Evolutionary conservation across 2,329 filamentous ascomycete genomes (phyloP).

Genomic region (Diaporthe sp.): DNA sequence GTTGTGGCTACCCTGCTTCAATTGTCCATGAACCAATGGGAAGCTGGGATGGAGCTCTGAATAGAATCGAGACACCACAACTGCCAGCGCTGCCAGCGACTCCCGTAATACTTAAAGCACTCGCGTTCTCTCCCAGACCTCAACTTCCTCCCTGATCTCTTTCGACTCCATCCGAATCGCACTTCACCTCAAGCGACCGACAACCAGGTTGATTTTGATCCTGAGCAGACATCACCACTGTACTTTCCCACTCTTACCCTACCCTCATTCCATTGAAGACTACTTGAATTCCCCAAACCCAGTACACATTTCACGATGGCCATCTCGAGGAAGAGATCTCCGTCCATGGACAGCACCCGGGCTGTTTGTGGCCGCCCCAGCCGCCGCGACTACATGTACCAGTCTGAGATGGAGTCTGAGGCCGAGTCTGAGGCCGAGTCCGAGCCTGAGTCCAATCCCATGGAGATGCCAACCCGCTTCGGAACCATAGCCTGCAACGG

Average conservation of each 20-base stretch:
- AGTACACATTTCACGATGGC: not conserved
- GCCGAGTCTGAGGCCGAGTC: not conserved
- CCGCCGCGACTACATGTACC: not conserved
- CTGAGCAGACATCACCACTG: not conserved
- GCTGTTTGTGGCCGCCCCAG: not conserved
- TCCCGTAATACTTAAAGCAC: not conserved
- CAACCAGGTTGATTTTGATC: not conserved
- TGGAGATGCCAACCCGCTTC: not conserved
- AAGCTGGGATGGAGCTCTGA: not conserved
- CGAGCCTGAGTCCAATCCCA: not conserved
- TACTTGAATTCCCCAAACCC: not conserved
- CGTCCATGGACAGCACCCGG: not conserved
- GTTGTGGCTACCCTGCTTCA: not conserved
- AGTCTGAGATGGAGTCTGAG: not conserved
- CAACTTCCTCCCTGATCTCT: not conserved
- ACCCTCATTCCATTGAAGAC: not conserved
- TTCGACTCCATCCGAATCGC: not conserved
- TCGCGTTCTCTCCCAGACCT: not conserved
- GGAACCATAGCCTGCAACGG: not conserved
- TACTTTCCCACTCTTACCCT: not conserved
- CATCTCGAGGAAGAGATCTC: not conserved
- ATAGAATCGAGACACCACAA: not conserved
- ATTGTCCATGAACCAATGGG: not conserved
- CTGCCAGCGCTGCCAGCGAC: not conserved
- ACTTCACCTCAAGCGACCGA: not conserved